These are phyloP conservation scores for Geotrichum klebahnii DNA, from an alignment of 1,139 yeast species.

Conservation along the genomic window DNA sequence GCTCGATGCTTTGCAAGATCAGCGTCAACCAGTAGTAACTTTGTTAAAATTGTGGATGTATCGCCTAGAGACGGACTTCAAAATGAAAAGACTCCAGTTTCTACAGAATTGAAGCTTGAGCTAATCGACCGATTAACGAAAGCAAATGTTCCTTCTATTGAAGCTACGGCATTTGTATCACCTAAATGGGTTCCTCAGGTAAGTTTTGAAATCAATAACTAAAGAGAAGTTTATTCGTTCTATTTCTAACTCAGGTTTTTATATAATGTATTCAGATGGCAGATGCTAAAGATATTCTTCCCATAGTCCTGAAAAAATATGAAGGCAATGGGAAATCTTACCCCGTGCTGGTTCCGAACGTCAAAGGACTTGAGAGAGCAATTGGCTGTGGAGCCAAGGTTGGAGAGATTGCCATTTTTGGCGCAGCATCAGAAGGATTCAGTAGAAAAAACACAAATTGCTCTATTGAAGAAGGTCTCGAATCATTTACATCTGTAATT, in stretches of 20 bases:
- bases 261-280: slow-evolving; percentile 19
- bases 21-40: slow-evolving; percentile 12
- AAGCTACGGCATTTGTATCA: slow-evolving; percentile 39
- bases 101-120: slow-evolving; percentile 35
- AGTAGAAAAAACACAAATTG: slow-evolving; percentile 37
- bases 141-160: slow-evolving; percentile 35
- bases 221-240: slow-evolving; percentile 25
- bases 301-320: slow-evolving; percentile 10
- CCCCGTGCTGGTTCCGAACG: slow-evolving; percentile 38
- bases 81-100: slow-evolving; percentile 35
- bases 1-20: too few species aligned
- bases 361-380: slow-evolving; percentile 36
- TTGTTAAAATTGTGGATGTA: slow-evolving; percentile 36
- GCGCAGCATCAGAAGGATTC: slow-evolving; percentile 40
- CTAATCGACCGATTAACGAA: slow-evolving; percentile 35
- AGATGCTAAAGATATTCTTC: slow-evolving; percentile 19
- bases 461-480: slow-evolving; percentile 34
- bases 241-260: background rate
- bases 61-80: slow-evolving; percentile 41
- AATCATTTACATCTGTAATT: slow-evolving; percentile 32
- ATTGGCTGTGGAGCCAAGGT: slow-evolving; percentile 25
- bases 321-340: slow-evolving; percentile 30
- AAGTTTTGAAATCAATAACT: slow-evolving; percentile 31
- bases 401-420: slow-evolving; percentile 38
- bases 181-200: slow-evolving; percentile 41